phyloP scores from a whole-genome alignment of 2,329 filamentous ascomycete genomes.

The Calonectria pteridis region DNA sequence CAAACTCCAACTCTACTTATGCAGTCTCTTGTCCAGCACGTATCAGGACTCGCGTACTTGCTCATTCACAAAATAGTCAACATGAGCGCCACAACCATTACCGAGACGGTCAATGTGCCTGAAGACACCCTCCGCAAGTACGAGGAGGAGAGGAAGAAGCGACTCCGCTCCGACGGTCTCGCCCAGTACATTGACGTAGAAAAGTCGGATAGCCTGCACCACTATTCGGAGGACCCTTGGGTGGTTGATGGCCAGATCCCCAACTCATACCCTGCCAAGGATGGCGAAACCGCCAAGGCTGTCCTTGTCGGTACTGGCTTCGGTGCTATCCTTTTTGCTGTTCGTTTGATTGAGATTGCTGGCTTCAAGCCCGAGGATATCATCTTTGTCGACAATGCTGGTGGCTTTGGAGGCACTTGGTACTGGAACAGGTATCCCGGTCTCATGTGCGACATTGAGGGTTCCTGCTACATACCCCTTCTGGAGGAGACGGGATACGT shows the following conservation, averaged over 20 bases:
- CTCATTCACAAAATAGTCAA: background rate
- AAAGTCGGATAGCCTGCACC: background rate
- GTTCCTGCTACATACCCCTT: constrained; percentile 70
- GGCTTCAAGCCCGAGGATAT: background rate
- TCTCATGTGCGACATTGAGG: constrained; percentile 69
- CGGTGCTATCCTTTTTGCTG: background rate
- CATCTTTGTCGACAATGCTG: background rate
- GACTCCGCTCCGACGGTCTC: background rate
- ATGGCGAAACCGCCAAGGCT: background rate
- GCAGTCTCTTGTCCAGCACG: background rate
- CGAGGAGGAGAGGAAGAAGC: constrained; percentile 1
- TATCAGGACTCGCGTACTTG: background rate
- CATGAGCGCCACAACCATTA: background rate
- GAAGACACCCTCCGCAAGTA: constrained; percentile 8
- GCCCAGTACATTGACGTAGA: constrained; percentile 2
- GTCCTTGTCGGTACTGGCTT: background rate
- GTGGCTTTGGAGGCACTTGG: background rate
- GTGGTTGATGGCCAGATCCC: background rate
- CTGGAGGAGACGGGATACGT: constrained; percentile 72
- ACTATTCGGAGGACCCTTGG: background rate
- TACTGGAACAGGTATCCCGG: constrained; percentile 65
- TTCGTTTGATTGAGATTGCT: background rate
- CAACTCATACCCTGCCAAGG: background rate
- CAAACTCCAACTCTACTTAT: background rate
- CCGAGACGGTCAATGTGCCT: background rate